Evolutionary conservation across 2,329 filamentous ascomycete species (phyloP).

Genomic region (Colletotrichum sp.): DNA sequence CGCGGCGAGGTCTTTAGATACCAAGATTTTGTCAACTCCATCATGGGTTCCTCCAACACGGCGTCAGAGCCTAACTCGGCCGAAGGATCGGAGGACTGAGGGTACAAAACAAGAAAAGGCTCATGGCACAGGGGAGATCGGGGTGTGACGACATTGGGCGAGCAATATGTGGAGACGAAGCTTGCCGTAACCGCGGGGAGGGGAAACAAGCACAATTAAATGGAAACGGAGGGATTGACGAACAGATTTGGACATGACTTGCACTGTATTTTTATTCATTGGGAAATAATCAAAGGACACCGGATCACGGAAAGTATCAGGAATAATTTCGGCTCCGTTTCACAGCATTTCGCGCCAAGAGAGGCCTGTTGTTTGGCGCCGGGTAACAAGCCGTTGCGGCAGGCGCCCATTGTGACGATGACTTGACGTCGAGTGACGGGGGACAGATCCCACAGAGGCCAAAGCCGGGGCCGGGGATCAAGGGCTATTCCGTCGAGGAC

Average conservation of each 20-base stretch:
- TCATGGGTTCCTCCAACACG: conserved; percentile 58
- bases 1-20: conserved; percentile 92
- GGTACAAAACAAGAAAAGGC: not conserved
- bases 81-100: conserved; percentile 27
- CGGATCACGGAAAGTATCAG: not conserved
- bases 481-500: not conserved
- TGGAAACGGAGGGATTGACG: conserved; percentile 6
- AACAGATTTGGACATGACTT: conserved; percentile 4
- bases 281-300: not conserved
- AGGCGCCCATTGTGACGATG: not conserved
- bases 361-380: not conserved
- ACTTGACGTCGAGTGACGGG: not conserved
- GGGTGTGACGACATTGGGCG: conserved; percentile 5
- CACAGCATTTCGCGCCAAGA: not conserved
- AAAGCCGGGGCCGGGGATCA: not conserved
- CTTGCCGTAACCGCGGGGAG: not conserved
- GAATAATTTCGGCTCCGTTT: conserved; percentile 12
- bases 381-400: not conserved
- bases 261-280: conserved; percentile 8
- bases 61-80: conserved; percentile 34
- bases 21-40: conserved; percentile 83
- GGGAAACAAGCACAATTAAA: not conserved
- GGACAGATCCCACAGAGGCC: not conserved
- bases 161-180: conserved; percentile 4
- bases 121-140: not conserved